phyloP scores from a whole-genome alignment of 2,329 filamentous ascomycete species.

The Massarina eburnea region DNA sequence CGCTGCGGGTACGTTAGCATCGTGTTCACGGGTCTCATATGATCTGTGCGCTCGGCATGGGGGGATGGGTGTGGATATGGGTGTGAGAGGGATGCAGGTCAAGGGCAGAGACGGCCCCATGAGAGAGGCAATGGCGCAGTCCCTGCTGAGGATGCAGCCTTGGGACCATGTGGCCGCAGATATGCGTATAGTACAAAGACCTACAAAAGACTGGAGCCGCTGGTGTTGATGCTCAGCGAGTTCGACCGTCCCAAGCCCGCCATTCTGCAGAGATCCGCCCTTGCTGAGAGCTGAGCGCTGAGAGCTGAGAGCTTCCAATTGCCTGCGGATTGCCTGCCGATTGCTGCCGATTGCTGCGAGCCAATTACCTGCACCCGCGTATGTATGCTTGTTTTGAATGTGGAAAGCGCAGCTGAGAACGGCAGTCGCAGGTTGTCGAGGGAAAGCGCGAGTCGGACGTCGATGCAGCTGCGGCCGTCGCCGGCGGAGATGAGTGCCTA shows the following conservation, averaged over 20 bases:
- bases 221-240: conserved; percentile 58
- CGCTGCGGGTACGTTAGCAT: conserved; percentile 30
- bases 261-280: conserved; percentile 25
- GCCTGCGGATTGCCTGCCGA: too few species aligned
- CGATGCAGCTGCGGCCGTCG: conserved; percentile 10
- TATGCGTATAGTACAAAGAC: conserved; percentile 23
- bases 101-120: background rate
- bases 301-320: too few species aligned
- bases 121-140: conserved; percentile 10
- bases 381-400: background rate
- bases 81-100: background rate
- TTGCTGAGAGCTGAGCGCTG: background rate
- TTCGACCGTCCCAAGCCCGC: conserved; percentile 52
- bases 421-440: background rate
- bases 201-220: conserved; percentile 50
- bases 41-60: conserved; percentile 1
- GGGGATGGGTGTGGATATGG: conserved; percentile 1
- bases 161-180: background rate
- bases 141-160: conserved; percentile 10
- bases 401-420: background rate
- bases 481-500: conserved; percentile 13
- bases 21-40: too few species aligned
- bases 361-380: background rate
- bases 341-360: background rate
- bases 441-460: background rate